phyloP scores from a whole-genome alignment of 2,329 filamentous ascomycete genomes.

The Fusarium palustre region DNA sequence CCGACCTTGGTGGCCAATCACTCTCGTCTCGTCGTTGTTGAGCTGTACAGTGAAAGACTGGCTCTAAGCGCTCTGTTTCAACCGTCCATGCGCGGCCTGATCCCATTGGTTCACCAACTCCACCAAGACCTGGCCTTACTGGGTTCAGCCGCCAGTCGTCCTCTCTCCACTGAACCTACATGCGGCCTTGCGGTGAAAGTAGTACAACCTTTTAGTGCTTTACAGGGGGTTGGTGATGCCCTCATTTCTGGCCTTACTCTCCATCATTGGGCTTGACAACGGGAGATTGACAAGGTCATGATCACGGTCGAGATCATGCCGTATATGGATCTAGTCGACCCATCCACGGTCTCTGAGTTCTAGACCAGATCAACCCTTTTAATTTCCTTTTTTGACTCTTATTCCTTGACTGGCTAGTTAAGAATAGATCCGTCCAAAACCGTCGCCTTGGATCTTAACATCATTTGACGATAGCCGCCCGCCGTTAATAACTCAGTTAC shows the following conservation, averaged over 20 bases:
- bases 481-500: neutral
- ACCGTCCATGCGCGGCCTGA: conserved; percentile 31
- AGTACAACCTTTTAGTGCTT: conserved; percentile 14
- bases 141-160: conserved; percentile 38
- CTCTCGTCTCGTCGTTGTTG: conserved; percentile 11
- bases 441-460: conserved; percentile 16
- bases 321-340: conserved; percentile 23
- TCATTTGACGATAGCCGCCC: conserved; percentile 33
- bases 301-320: conserved; percentile 11
- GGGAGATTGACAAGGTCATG: neutral
- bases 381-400: conserved; percentile 27
- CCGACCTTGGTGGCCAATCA: conserved; percentile 28
- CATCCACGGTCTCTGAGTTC: conserved; percentile 24
- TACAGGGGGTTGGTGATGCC: conserved; percentile 27
- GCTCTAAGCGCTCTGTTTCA: conserved; percentile 46
- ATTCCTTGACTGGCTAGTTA: conserved; percentile 18
- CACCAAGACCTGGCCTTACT: conserved; percentile 33
- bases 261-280: conserved; percentile 1
- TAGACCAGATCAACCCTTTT: conserved; percentile 35
- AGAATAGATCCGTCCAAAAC: conserved; percentile 29
- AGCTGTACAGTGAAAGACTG: conserved; percentile 19
- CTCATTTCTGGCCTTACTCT: conserved; percentile 18
- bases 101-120: conserved; percentile 36
- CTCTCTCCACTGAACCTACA: conserved; percentile 35
- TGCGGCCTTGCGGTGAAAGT: conserved; percentile 31